These are phyloP conservation scores for Aureobasidium sp. DNA, from an alignment of 2,329 filamentous ascomycete genomes.

Conservation along the genomic window DNA sequence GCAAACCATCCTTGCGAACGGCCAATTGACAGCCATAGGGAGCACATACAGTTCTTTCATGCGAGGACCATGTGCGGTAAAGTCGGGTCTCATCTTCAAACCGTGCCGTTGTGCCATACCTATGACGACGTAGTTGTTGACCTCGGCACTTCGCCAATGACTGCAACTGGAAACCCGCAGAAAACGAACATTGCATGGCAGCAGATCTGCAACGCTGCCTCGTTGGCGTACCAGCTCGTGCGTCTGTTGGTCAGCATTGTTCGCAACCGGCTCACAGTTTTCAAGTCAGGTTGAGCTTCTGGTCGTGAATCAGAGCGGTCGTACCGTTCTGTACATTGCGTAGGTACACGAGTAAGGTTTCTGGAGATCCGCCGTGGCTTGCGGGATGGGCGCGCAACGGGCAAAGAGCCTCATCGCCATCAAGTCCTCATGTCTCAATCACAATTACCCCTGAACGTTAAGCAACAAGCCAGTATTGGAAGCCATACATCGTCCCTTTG, in stretches of 20 bases:
- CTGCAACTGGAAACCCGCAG: not conserved
- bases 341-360: not conserved
- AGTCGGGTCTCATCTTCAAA: not conserved
- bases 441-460: not conserved
- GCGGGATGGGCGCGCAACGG: not conserved
- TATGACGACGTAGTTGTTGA: not conserved
- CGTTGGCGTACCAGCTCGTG: not conserved
- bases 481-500: not conserved
- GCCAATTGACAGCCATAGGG: not conserved
- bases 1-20: not conserved
- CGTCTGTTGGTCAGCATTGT: not conserved
- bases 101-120: not conserved
- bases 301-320: not conserved
- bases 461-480: not conserved
- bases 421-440: not conserved
- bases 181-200: not conserved
- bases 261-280: not conserved
- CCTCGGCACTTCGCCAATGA: no score
- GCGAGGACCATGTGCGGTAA: not conserved
- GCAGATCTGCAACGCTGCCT: not conserved
- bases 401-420: not conserved
- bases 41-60: not conserved
- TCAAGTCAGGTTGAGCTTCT: not conserved
- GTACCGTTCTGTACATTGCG: not conserved
- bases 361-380: conserved; percentile 1